Evolutionary conservation across 768 basidiomycete genomes (phyloP).

Genomic region (Leccinum aurantiacum): DNA sequence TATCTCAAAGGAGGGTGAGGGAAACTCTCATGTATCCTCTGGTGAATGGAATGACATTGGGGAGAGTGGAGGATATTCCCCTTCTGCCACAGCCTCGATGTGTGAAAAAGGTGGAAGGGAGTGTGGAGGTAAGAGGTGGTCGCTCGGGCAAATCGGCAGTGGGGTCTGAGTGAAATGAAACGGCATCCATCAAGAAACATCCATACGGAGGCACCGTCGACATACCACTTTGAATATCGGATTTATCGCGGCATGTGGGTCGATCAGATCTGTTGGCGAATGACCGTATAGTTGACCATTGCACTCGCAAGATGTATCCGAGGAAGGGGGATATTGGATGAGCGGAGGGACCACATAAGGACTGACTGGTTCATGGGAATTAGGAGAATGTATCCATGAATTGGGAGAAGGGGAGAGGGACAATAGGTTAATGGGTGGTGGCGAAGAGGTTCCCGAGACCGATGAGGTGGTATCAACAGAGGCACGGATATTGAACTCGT

Average conservation of each 20-base stretch:
- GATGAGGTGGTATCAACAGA: conserved; percentile 61
- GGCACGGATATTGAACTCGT: conserved; percentile 72
- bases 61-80: conserved; percentile 69
- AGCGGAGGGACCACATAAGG: conserved; percentile 38
- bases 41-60: conserved; percentile 69
- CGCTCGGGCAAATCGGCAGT: conserved; percentile 44
- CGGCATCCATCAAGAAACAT: conserved; percentile 8
- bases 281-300: conserved; percentile 51
- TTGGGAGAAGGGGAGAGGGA: conserved; percentile 67
- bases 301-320: conserved; percentile 49
- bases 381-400: conserved; percentile 53
- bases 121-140: conserved; percentile 42
- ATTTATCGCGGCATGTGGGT: conserved; percentile 71
- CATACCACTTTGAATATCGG: conserved; percentile 91
- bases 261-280: conserved; percentile 60
- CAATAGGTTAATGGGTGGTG: conserved; percentile 73
- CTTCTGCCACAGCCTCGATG: conserved; percentile 80
- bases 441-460: conserved; percentile 65
- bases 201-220: conserved; percentile 17
- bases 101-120: conserved; percentile 77
- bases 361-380: conserved; percentile 40
- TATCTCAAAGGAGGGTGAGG: conserved; percentile 22
- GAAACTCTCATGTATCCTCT: conserved; percentile 40
- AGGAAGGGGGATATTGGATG: conserved; percentile 39
- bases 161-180: conserved; percentile 44